Evolutionary conservation across 805 yeast species (phyloP), one percentile per base, ranked within the genome.

Genomic region (Kazachstania taianensis): DNA sequence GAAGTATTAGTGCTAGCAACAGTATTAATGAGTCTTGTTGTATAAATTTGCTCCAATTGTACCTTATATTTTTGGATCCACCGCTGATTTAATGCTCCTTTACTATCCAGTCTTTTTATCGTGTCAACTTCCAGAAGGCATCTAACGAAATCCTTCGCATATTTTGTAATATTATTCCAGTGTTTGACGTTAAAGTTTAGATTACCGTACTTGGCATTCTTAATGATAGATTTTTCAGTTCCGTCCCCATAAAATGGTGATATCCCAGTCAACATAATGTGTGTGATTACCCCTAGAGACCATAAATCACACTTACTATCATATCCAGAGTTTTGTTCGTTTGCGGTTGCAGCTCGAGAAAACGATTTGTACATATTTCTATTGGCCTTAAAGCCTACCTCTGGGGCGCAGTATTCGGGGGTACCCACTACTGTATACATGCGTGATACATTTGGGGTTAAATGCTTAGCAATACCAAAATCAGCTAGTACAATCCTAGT

Each of bases 391-490:
- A 72, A 62, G 1, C 78, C 74, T 8, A 78, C 74, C 46, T 78
- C 85, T 0, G 86, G 86, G 1, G 86, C 85, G 39, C 77, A 69
- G 46, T 78, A 78, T 49, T 78, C 85, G 1, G 79, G 75, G 0
- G 85, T 78, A 2, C 79, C 79, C 1, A 71, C 77, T 0, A 70
- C 61, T 0, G 78, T 68, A 28, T 60, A 63, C 63, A 71, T 66
- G 37, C 75, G 53, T 38, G 60, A 48, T 9, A 32, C 15, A 1
- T 49, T 34, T 6, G 47, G 39, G 5, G 52, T 42, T 14, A 51
- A 27, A 12, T 55, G 48, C 44, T 62, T 67, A 2, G 75, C 72
- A 27, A 69, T 68, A 0, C 87, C 87, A 57, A 81, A 80, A 56
- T 81, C 89, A 7, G 82, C 81, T 17, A 80, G 50, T 2, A 75